Percentiles rank a stretch among this genome's conserved stretches.
Conservation (phyloP, 306 rosid genomes). For the Elaeagnus macrophylla region DNA sequence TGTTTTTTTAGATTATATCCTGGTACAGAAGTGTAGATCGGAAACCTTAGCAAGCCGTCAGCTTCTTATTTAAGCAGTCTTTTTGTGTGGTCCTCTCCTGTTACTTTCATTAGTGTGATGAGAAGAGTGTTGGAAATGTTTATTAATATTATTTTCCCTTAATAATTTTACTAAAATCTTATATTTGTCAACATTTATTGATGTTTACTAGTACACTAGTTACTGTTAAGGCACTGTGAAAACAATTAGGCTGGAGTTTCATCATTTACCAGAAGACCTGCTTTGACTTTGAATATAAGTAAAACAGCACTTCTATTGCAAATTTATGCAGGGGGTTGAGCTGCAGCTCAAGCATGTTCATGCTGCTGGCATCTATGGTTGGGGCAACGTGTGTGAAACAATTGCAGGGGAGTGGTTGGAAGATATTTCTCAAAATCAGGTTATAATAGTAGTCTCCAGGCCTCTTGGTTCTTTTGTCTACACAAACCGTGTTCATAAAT, state of each 20-base stretch:
- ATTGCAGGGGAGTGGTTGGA: constrained; percentile 84
- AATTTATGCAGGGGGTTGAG: constrained; percentile 73
- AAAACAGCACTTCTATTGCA: constrained; percentile 14
- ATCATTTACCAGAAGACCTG: constrained; percentile 4
- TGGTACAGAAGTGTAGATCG: no score
- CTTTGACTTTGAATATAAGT: constrained; percentile 5
- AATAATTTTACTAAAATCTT: no score
- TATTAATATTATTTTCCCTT: no score
- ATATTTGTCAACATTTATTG: no score
- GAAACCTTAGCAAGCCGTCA: no score
- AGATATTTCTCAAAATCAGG: constrained; percentile 95
- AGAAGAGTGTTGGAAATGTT: no score
- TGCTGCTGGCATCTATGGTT: constrained; percentile 83
- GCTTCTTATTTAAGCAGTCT: no score
- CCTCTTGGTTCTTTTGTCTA: constrained; percentile 17
- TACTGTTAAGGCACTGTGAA: no score
- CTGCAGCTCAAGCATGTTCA: constrained; percentile 79
- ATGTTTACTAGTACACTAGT: no score
- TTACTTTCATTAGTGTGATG: no score
- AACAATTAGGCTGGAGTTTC: not conserved
- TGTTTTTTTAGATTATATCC: no score
- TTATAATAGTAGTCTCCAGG: constrained; percentile 18
- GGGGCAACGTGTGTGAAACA: constrained; percentile 88
- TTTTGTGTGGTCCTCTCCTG: no score
- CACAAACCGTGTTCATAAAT: constrained; percentile 1